phyloP scores from a whole-genome alignment of 345 rosid genomes.

The Arabis hirsuta region DNA sequence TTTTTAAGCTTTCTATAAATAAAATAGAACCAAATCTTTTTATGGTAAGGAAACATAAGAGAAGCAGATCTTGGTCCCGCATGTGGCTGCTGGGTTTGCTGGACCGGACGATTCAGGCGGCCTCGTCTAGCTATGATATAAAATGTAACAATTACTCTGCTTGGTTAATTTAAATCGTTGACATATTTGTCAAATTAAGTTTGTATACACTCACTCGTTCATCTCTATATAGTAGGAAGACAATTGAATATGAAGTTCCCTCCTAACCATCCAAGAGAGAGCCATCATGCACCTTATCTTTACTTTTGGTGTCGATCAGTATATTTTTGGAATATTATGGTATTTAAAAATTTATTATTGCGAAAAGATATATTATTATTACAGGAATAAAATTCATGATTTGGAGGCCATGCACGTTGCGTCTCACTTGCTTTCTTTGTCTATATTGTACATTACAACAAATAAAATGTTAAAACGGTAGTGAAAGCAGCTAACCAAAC shows the following conservation, averaged over 20 bases:
- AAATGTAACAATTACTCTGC: background rate
- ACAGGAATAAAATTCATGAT: slow-evolving; percentile 17
- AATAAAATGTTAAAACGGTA: slow-evolving; percentile 31
- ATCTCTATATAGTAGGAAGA: slow-evolving; percentile 27
- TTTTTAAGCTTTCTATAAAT: background rate
- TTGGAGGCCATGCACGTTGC: slow-evolving; percentile 47
- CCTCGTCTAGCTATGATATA: background rate
- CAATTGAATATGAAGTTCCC: slow-evolving; percentile 25
- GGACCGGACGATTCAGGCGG: slow-evolving; percentile 11
- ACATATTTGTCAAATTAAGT: background rate
- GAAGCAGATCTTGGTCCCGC: slow-evolving; percentile 3
- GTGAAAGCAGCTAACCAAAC: slow-evolving; percentile 19
- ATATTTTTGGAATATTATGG: slow-evolving; percentile 34
- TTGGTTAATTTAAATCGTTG: slow-evolving; percentile 2
- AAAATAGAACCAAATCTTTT: background rate
- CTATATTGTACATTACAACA: slow-evolving; percentile 44
- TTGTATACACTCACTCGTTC: slow-evolving; percentile 27
- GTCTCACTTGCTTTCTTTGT: slow-evolving; percentile 43
- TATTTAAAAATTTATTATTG: slow-evolving; percentile 11
- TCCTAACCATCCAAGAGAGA: slow-evolving; percentile 37
- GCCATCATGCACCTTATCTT: slow-evolving; percentile 41
- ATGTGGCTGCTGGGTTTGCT: slow-evolving; percentile 11
- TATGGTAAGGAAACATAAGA: background rate
- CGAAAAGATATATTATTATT: background rate
- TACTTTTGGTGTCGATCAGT: slow-evolving; percentile 28